Evolutionary conservation across 257 asterid genomes (phyloP).

Genomic region (Penstemon barbatus): DNA sequence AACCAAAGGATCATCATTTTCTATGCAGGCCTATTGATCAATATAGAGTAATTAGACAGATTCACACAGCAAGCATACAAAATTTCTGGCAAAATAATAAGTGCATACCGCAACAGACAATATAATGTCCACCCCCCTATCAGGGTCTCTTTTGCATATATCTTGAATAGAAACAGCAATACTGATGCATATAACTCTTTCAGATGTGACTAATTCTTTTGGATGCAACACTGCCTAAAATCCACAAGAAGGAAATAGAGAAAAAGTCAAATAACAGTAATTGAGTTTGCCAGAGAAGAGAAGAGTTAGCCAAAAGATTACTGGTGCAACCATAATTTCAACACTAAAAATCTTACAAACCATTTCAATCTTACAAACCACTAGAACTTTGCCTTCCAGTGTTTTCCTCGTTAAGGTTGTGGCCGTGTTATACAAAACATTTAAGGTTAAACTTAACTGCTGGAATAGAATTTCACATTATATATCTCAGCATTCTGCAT

Average conservation of each 20-base stretch:
- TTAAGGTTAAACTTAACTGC: background rate
- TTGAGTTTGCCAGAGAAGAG: background rate
- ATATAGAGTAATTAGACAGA: constrained; percentile 36
- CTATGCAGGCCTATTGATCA: constrained; percentile 75
- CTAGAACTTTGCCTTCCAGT: background rate
- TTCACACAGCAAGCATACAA: constrained; percentile 28
- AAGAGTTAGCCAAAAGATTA: background rate
- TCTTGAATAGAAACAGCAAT: constrained; percentile 84
- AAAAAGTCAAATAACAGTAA: constrained; percentile 4
- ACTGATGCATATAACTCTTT: constrained; percentile 60
- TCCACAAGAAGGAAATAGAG: constrained; percentile 37
- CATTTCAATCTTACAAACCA: background rate
- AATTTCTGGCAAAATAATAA: constrained; percentile 32
- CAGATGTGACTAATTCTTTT: constrained; percentile 51
- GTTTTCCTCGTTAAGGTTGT: background rate
- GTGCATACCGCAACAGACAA: constrained; percentile 82
- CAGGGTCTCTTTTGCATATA: constrained; percentile 91
- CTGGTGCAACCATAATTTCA: background rate
- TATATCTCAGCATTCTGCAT: no score
- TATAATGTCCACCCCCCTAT: constrained; percentile 96
- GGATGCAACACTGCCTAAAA: constrained; percentile 73
- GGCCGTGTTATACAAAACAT: background rate
- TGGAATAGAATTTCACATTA: no score
- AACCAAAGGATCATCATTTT: constrained; percentile 67
- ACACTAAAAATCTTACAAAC: background rate